These are phyloP conservation scores for Pichia paraexigua DNA, from an alignment of 805 yeast species.

Conservation along the genomic window DNA sequence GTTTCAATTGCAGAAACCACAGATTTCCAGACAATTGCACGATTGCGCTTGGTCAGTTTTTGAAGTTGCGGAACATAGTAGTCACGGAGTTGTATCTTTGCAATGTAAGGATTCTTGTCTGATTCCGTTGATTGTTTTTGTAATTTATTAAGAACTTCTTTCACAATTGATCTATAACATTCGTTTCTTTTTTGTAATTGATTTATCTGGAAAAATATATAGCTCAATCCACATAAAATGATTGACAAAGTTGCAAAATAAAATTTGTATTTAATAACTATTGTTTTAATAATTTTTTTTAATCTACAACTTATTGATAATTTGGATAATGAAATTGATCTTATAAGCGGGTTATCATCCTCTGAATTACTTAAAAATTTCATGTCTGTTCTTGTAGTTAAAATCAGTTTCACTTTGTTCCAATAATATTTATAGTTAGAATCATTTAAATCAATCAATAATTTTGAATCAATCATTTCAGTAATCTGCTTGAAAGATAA, in stretches of 20 bases:
- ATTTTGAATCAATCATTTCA: constrained; percentile 45
- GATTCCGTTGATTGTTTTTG: constrained; percentile 35
- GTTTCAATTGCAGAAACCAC: constrained; percentile 51
- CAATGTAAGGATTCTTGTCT: constrained; percentile 38
- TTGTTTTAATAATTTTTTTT: constrained; percentile 17
- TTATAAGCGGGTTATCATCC: constrained; percentile 9
- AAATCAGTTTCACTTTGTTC: constrained; percentile 16
- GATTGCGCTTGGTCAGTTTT: constrained; percentile 27
- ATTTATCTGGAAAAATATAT: constrained; percentile 29
- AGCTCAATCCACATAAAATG: constrained; percentile 1
- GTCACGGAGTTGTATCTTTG: constrained; percentile 68
- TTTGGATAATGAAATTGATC: constrained; percentile 24
- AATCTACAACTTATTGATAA: constrained; percentile 24
- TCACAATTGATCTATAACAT: constrained; percentile 38
- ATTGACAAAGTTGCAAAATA: constrained; percentile 13
- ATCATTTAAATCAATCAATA: constrained; percentile 16
- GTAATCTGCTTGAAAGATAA: constrained; percentile 58
- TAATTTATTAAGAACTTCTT: constrained; percentile 43
- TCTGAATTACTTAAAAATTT: neutral
- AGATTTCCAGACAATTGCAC: constrained; percentile 49
- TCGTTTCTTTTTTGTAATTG: constrained; percentile 32
- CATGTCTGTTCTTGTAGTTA: constrained; percentile 7
- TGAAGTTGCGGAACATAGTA: constrained; percentile 34
- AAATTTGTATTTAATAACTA: constrained; percentile 18
- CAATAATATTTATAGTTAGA: constrained; percentile 21